Percentiles rank a stretch among this genome's conserved stretches.
Evolutionary conservation across 2,329 filamentous ascomycete genomes (phyloP).

Genomic region (Raffaelea deltoideospora): DNA sequence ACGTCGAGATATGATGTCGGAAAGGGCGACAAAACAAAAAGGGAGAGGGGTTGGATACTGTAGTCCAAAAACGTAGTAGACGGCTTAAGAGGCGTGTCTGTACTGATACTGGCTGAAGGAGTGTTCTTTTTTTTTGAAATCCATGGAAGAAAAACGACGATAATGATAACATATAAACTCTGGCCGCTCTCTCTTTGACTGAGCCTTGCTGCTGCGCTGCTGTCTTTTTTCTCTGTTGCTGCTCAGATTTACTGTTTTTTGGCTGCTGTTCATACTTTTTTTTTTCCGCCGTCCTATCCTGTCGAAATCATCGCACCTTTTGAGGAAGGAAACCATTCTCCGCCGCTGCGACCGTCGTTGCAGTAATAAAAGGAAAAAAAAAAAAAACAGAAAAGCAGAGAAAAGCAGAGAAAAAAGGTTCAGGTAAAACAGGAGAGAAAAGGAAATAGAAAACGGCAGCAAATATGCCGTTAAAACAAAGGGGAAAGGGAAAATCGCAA

Average conservation of each 20-base stretch:
- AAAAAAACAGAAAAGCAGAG: slow-evolving; percentile 2
- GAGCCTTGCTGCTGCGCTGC: slow-evolving; percentile 1
- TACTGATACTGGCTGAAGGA: too few relatives aligned
- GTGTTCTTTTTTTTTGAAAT: too few relatives aligned
- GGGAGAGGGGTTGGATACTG: too few relatives aligned
- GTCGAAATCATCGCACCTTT: background rate
- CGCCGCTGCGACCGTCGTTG: background rate
- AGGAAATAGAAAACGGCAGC: background rate
- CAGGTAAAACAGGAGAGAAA: background rate
- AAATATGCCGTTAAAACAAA: background rate
- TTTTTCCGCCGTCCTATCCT: slow-evolving; percentile 10
- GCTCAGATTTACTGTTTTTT: slow-evolving; percentile 7
- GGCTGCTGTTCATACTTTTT: slow-evolving; percentile 5
- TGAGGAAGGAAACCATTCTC: slow-evolving; percentile 2
- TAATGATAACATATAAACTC: too few relatives aligned
- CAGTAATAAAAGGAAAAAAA: slow-evolving; percentile 2
- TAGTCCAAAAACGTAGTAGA: too few relatives aligned
- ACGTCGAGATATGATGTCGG: too few relatives aligned
- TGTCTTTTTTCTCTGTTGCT: slow-evolving; percentile 1
- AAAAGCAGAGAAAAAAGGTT: background rate
- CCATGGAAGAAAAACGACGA: too few relatives aligned
- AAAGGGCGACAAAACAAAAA: too few relatives aligned
- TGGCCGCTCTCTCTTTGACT: too few relatives aligned
- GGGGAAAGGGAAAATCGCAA: background rate
- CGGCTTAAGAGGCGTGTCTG: too few relatives aligned